A percentile compares a stretch with the other conserved stretches of the same genome.
These are phyloP conservation scores for Urtica urens DNA, from an alignment of 306 rosid species.

Conservation along the genomic window DNA sequence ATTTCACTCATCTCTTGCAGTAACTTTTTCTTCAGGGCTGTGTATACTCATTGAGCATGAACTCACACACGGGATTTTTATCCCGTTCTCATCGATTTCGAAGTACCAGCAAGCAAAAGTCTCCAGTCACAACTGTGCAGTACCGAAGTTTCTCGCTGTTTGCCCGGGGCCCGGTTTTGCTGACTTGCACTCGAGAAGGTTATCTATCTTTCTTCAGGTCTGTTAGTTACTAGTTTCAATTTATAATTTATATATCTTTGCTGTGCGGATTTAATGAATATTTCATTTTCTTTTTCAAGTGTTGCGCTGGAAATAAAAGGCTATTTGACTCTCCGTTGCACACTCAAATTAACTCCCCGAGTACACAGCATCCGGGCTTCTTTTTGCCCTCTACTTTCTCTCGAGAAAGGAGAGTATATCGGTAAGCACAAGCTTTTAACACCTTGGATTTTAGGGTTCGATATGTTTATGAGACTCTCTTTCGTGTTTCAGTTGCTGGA, in stretches of 20 bases:
- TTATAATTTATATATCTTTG: constrained; percentile 7
- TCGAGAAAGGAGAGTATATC: constrained; percentile 90
- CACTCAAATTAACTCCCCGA: constrained; percentile 76
- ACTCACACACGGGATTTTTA: constrained; percentile 72
- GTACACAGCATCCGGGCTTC: constrained; percentile 83
- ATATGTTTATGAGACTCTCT: constrained; percentile 13
- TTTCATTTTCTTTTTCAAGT: constrained; percentile 34
- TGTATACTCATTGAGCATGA: constrained; percentile 76
- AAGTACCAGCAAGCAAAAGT: constrained; percentile 53
- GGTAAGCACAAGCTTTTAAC: constrained; percentile 33
- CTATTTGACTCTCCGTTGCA: constrained; percentile 92
- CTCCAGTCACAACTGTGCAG: constrained; percentile 75
- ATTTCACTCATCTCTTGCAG: constrained; percentile 19
- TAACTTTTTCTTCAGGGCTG: constrained; percentile 54
- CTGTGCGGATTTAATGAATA: constrained; percentile 17
- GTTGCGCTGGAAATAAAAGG: constrained; percentile 86
- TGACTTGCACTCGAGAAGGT: constrained; percentile 88
- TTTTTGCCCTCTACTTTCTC: constrained; percentile 91
- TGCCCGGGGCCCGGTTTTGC: constrained; percentile 83
- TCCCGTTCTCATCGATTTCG: constrained; percentile 82
- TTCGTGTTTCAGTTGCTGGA: constrained; percentile 60
- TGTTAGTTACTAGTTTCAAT: too few species aligned
- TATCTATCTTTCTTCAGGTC: constrained; percentile 90
- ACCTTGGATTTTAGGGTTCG: too few species aligned
- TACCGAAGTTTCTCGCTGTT: constrained; percentile 89